Evolutionary conservation across 2,329 filamentous ascomycete species (phyloP).

Genomic region (Fusarium sp.): DNA sequence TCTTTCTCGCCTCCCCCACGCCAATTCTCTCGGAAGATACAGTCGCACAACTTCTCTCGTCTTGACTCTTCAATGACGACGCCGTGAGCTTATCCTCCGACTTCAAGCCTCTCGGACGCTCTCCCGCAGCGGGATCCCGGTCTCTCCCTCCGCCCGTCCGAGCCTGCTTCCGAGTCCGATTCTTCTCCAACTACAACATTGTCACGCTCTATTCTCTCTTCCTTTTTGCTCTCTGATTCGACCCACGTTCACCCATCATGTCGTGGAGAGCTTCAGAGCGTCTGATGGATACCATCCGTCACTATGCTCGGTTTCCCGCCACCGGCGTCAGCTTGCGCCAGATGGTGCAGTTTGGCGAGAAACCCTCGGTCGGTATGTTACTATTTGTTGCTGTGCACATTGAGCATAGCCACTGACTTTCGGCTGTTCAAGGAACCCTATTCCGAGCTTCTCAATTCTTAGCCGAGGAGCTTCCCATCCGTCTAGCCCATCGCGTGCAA

Average conservation of each 20-base stretch:
- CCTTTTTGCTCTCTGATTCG: conserved; percentile 26
- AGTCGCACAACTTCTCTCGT: conserved; percentile 26
- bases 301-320: conserved; percentile 96
- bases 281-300: conserved; percentile 96
- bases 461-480: conserved; percentile 96
- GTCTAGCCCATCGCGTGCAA: conserved; percentile 94
- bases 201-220: conserved; percentile 12
- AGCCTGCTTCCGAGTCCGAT: conserved; percentile 46
- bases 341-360: conserved; percentile 99
- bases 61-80: conserved; percentile 48
- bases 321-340: conserved; percentile 96
- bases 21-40: conserved; percentile 31
- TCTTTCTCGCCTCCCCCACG: conserved; percentile 9
- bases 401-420: conserved; percentile 58
- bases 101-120: conserved; percentile 41
- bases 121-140: conserved; percentile 42
- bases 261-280: conserved; percentile 92
- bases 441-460: conserved; percentile 99
- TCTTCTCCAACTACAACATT: conserved; percentile 18
- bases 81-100: conserved; percentile 44
- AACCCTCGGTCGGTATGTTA: conserved; percentile 90
- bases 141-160: conserved; percentile 47
- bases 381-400: conserved; percentile 81
- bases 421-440: conserved; percentile 76
- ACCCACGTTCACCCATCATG: conserved; percentile 66